Base-by-base conservation (phyloP, 768 basidiomycete genomes). In the Trametes cubensis region DNA sequence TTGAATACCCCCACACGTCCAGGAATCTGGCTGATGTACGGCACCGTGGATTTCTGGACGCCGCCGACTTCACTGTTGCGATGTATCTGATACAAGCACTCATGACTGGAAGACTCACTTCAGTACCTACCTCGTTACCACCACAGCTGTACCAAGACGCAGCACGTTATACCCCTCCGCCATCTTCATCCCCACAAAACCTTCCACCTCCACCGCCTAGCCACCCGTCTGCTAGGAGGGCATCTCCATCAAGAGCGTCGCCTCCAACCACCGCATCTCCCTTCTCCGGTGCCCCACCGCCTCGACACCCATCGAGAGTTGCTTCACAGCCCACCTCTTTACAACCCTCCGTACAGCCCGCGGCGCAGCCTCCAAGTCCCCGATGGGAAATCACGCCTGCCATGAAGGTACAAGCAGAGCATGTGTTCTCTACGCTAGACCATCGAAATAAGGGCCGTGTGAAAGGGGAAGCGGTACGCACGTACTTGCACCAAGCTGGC, bases 11-110 rank as follows among this genome's bases (percentile, higher is more conserved):
- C 39, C n/a, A 20, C n/a, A 25, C 28, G 13, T 10, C 4, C 45
- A 88, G 86, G 83, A 83, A 81, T 57, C 77, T 90, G 42, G 81
- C 85, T 23, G 88, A 90, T 70, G 83, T 80, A 10, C 79, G 81
- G 54, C 75, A 79, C 38, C 77, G 84, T 39, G 88, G 87, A 6
- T 75, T 79, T 3, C 81, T 92, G 13, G 87, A 90, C 66, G 76
- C 81, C 8, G 73, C 81, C 28, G 88, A 90, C 61, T 92, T 92
- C 71, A 82, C 84, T 39, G 75, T 91, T 61, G 89, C 84, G 40
- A 85, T 88, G 83, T 85, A 85, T 71, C 81, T 89, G 59, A 84
- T 90, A 42, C 83, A 85, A 64, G 77, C 74, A n/a, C 71, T 76
- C 57, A 83, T 84, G 83, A 76, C 77, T 26, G 77, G 77, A 11